Evolutionary conservation across 345 rosid species (phyloP).

Genomic region (Eucalyptus tenuipes): DNA sequence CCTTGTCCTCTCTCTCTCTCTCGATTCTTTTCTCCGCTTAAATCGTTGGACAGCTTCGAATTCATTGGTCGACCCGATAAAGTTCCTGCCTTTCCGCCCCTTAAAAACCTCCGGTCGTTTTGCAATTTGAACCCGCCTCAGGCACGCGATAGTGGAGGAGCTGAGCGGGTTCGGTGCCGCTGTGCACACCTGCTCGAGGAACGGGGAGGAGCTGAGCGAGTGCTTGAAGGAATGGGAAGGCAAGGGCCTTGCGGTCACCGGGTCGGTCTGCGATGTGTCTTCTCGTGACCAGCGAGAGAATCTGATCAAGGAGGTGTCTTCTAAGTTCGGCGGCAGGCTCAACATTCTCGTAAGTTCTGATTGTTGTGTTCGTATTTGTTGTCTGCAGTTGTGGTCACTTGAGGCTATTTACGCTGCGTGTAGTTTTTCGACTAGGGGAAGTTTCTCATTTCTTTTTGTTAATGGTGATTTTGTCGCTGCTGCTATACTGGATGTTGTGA

Average conservation of each 20-base stretch:
- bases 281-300: conserved; percentile 35
- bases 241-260: conserved; percentile 47
- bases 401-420: background rate
- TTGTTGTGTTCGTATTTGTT: background rate
- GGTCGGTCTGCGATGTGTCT: conserved; percentile 68
- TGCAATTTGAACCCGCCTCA: background rate
- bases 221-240: conserved; percentile 49
- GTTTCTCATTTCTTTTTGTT: background rate
- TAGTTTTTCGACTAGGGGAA: background rate
- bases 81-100: no score
- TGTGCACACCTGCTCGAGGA: conserved; percentile 75
- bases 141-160: conserved; percentile 68
- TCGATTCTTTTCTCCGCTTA: background rate
- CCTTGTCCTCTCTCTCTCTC: background rate
- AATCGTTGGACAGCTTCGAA: background rate
- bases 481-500: background rate
- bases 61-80: background rate
- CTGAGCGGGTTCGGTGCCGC: conserved; percentile 59
- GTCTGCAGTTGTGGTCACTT: background rate
- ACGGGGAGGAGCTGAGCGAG: conserved; percentile 40
- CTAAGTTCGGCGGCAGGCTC: conserved; percentile 41
- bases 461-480: background rate
- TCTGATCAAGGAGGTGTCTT: conserved; percentile 39
- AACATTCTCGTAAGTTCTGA: conserved; percentile 41
- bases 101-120: background rate